Evolutionary conservation across 371 early-diverging fungal genomes (phyloP).

Genomic region (Haplosporangium sp.): DNA sequence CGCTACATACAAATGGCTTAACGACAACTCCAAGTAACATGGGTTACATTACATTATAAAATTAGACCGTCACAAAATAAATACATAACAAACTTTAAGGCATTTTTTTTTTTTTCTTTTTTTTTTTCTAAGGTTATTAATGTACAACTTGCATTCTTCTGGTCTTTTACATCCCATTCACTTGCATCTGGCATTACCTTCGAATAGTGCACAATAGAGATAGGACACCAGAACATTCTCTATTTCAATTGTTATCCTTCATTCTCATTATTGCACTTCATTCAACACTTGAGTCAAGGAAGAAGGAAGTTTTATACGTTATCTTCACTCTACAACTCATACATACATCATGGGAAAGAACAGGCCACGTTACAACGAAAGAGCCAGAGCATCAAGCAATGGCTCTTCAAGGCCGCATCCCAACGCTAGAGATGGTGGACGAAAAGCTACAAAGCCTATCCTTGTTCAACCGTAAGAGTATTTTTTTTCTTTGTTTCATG

Average conservation of each 20-base stretch:
- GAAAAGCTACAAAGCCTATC: slow-evolving; percentile 36
- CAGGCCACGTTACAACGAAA: slow-evolving; percentile 70
- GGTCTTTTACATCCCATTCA: slow-evolving; percentile 1
- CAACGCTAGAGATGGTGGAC: slow-evolving; percentile 66
- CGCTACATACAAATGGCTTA: slow-evolving; percentile 80
- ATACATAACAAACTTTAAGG: slow-evolving; percentile 1
- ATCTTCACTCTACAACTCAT: neutral
- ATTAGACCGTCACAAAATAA: neutral
- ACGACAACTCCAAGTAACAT: slow-evolving; percentile 34
- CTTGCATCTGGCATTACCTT: neutral
- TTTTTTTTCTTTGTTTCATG: neutral
- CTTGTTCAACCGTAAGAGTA: slow-evolving; percentile 24
- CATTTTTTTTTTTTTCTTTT: slow-evolving; percentile 24
- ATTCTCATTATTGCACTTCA: neutral
- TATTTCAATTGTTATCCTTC: neutral
- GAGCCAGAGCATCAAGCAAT: slow-evolving; percentile 62
- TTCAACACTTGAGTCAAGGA: slow-evolving; percentile 2
- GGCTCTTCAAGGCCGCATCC: slow-evolving; percentile 62
- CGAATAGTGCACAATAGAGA: neutral
- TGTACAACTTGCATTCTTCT: neutral
- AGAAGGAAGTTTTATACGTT: neutral
- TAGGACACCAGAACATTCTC: neutral
- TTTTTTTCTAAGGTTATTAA: too few species aligned
- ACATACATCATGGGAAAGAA: slow-evolving; percentile 65
- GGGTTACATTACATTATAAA: neutral